These are phyloP conservation scores for Corchorus capsularis DNA, from an alignment of 345 rosid species.

Conservation along the genomic window DNA sequence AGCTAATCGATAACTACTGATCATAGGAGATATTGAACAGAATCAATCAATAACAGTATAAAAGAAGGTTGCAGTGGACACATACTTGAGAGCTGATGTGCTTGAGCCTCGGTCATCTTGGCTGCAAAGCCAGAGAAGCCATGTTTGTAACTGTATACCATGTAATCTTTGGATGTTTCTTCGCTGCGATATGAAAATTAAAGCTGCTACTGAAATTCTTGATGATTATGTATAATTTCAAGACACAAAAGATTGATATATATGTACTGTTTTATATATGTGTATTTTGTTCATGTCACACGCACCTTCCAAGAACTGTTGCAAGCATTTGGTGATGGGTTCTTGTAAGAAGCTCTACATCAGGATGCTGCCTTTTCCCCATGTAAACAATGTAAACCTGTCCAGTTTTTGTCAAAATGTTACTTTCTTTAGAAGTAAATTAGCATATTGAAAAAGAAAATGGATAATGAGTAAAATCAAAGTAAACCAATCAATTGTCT, in stretches of 20 bases:
- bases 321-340: conserved; percentile 37
- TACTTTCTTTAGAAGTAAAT: background rate
- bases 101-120: conserved; percentile 43
- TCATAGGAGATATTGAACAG: background rate
- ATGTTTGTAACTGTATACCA: conserved; percentile 48
- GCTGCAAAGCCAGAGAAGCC: conserved; percentile 64
- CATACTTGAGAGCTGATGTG: conserved; percentile 32
- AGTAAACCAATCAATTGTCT: background rate
- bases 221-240: background rate
- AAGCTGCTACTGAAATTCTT: background rate
- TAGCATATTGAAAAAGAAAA: background rate
- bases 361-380: conserved; percentile 19
- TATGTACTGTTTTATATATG: background rate
- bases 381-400: conserved; percentile 20
- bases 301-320: conserved; percentile 40
- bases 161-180: conserved; percentile 40
- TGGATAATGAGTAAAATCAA: background rate
- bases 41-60: background rate
- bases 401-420: background rate
- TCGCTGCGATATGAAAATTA: conserved; percentile 31
- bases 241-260: background rate
- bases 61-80: no score
- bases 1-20: no score
- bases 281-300: background rate
- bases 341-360: conserved; percentile 21